These are phyloP conservation scores for Fusarium nanum DNA, from an alignment of 2,329 filamentous ascomycete genomes.

Conservation along the genomic window DNA sequence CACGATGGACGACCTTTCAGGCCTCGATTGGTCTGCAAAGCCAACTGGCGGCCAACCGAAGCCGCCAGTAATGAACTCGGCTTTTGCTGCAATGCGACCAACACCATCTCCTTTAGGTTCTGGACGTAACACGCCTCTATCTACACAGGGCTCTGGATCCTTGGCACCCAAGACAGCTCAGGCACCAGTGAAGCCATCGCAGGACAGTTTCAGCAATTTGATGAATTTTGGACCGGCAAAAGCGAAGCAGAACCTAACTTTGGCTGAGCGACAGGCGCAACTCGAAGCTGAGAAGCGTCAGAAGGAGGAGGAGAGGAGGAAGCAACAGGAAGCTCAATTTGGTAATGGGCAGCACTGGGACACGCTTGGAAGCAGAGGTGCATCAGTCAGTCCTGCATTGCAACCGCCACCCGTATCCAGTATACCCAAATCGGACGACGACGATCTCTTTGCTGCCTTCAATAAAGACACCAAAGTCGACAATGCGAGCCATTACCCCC, in stretches of 20 bases:
- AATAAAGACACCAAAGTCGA: slow-evolving; percentile 74
- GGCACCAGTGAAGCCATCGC: slow-evolving; percentile 61
- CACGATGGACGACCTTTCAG: slow-evolving; percentile 71
- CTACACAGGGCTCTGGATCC: slow-evolving; percentile 59
- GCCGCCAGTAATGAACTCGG: slow-evolving; percentile 57
- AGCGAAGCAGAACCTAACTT: slow-evolving; percentile 75
- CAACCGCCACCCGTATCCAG: slow-evolving; percentile 37
- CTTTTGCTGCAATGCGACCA: slow-evolving; percentile 65
- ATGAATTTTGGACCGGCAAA: slow-evolving; percentile 70
- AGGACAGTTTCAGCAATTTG: slow-evolving; percentile 83
- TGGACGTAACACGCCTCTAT: slow-evolving; percentile 67
- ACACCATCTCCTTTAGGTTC: slow-evolving; percentile 67
- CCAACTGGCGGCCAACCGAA: slow-evolving; percentile 49
- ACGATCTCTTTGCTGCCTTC: slow-evolving; percentile 76
- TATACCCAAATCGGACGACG: slow-evolving; percentile 58
- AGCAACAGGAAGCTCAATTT: slow-evolving; percentile 80
- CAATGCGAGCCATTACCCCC: slow-evolving; percentile 70
- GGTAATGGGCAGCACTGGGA: slow-evolving; percentile 83
- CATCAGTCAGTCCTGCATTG: slow-evolving; percentile 53
- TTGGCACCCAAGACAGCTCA: slow-evolving; percentile 58
- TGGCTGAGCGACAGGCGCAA: slow-evolving; percentile 81
- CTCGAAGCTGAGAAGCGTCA: slow-evolving; percentile 72
- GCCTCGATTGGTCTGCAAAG: slow-evolving; percentile 69
- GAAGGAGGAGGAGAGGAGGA: slow-evolving; percentile 80
- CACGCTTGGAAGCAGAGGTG: slow-evolving; percentile 68